A percentile compares a stretch with the other conserved stretches of the same genome.
phyloP scores from a whole-genome alignment of 805 yeast species.

The Isabelozyma rhagii region DNA sequence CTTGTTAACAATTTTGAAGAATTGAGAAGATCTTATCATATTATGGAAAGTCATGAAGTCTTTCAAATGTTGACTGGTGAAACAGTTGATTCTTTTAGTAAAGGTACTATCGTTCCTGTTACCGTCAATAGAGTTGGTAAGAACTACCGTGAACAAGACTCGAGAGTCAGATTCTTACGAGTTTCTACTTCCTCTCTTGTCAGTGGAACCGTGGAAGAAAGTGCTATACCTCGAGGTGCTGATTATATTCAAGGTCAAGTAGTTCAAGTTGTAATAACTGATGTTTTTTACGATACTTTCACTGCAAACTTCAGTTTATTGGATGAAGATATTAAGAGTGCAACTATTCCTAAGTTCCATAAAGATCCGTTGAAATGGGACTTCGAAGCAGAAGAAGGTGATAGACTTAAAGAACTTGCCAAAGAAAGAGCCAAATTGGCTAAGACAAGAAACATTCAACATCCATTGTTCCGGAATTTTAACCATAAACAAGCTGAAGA shows the following conservation, averaged over 20 bases:
- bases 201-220: constrained; percentile 45
- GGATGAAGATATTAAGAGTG: constrained; percentile 59
- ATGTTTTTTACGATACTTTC: constrained; percentile 71
- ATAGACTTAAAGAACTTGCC: constrained; percentile 53
- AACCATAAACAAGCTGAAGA: constrained; percentile 89
- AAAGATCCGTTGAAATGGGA: constrained; percentile 78
- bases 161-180: constrained; percentile 36
- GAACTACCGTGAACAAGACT: constrained; percentile 54
- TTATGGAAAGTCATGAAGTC: constrained; percentile 64
- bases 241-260: constrained; percentile 66
- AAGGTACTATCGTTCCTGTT: constrained; percentile 74
- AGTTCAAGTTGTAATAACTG: constrained; percentile 74
- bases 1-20: constrained; percentile 86
- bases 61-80: constrained; percentile 92
- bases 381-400: constrained; percentile 66
- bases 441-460: constrained; percentile 78
- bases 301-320: constrained; percentile 71
- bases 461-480: constrained; percentile 84
- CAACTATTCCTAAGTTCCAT: constrained; percentile 42
- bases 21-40: constrained; percentile 68
- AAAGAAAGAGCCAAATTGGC: constrained; percentile 65
- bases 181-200: constrained; percentile 41
- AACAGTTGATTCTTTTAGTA: constrained; percentile 60
- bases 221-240: constrained; percentile 42
- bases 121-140: constrained; percentile 65